Conservation (phyloP, 805 yeast species). For the Maudiozyma barnettii region DNA sequence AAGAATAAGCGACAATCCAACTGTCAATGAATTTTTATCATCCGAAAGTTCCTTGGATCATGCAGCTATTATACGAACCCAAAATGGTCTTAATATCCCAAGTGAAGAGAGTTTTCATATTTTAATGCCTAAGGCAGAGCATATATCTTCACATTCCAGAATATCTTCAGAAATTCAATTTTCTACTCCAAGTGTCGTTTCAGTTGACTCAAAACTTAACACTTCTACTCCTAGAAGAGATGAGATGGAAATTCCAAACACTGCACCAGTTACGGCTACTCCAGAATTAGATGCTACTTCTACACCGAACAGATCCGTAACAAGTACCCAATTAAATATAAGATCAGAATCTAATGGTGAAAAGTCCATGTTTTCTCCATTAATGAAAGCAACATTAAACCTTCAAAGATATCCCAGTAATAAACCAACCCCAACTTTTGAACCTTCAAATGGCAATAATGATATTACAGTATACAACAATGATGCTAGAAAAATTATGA, state of each 20-base stretch:
- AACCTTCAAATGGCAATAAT: neutral
- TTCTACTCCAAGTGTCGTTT: neutral
- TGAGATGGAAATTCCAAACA: neutral
- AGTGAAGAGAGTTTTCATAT: neutral
- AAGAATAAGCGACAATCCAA: neutral
- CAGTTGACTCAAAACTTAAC: neutral
- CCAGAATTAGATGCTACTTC: neutral
- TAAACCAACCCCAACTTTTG: neutral
- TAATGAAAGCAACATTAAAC: neutral
- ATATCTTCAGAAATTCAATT: neutral
- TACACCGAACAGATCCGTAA: slow-evolving; percentile 1
- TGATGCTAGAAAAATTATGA: slow-evolving; percentile 17
- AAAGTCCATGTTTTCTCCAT: neutral
- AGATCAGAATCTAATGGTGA: neutral
- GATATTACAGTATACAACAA: slow-evolving; percentile 4
- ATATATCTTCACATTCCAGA: neutral
- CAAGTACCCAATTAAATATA: neutral
- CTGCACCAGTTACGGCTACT: slow-evolving; percentile 2
- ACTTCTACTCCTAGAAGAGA: neutral
- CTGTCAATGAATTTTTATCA: neutral
- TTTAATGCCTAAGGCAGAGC: slow-evolving; percentile 1
- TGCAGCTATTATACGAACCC: neutral
- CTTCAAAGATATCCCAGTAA: neutral
- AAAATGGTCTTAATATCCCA: neutral
- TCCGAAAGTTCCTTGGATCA: neutral